Base-by-base conservation (phyloP, 1,284 basidiomycete species). In the Tremellales sp. region DNA sequence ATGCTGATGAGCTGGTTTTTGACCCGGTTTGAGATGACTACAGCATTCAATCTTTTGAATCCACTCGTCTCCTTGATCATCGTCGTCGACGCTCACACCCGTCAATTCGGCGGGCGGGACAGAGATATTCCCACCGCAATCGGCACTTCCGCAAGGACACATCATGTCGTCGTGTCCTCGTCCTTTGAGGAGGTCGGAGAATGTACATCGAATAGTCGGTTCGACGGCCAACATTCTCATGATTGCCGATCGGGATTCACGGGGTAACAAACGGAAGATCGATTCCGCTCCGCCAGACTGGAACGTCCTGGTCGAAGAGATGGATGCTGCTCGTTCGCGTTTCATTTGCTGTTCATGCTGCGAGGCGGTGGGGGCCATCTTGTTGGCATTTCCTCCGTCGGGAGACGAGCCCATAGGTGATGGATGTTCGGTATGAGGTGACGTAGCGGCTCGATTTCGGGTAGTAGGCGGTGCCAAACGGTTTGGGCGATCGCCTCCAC, bases 221-320 rank as follows among this genome's bases (percentile, higher is more conserved):
- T 97, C 92, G 48, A 97, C 82, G 54, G 84, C 86, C 62, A 98
- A 80, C 96, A 98, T 98, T 47, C 93, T 83, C 53, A 90, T 86
- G 48, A 98, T 79, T 10, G 89, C 90, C 13, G 84, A 80, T 37
- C 92, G 82, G 15, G 89, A 85, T 76, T 97, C 94, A 52, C 94
- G 85, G 4, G 94, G 94, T 19, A 98, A 79, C 5, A 98, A 79
- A n/a, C 92, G 83, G 81, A 98, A 98, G 68, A 98, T 96, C 26
- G 89, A 92, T 73, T 98, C 94, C n/a, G 89, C 86, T 7, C 89
- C 88, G 37, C 86, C 88, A 8, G 77, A 80, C 70, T 86, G 80
- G 80, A 84, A 86, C n/a, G 91, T 89, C 48, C 58, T 48, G 2
- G 64, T 65, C 6, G 65, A 68, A 13, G 68, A 70, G 48, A 73